A percentile compares a stretch with the other conserved stretches of the same genome.
These are phyloP conservation scores for Xylaria nigripes DNA, from an alignment of 495 filamentous ascomycete genomes.

Conservation along the genomic window DNA sequence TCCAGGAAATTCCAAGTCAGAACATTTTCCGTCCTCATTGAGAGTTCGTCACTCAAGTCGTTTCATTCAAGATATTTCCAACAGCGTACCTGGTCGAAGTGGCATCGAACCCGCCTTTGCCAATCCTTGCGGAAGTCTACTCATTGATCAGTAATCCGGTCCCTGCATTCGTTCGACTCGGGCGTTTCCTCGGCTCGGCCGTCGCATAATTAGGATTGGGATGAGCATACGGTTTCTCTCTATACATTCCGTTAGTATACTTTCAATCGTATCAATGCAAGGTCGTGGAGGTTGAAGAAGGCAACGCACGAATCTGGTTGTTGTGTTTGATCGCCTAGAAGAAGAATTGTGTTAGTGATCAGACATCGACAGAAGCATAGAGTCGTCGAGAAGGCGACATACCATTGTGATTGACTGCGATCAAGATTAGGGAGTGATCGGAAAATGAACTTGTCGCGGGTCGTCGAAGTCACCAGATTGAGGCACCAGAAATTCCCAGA, in stretches of 20 bases:
- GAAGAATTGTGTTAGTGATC: constrained; percentile 27
- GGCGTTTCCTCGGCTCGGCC: constrained; percentile 11
- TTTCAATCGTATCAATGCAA: background rate
- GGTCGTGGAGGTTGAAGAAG: background rate
- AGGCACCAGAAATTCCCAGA: constrained; percentile 26
- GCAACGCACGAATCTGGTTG: constrained; percentile 66
- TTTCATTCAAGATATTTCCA: constrained; percentile 8
- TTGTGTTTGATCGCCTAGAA: constrained; percentile 97
- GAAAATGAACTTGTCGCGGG: constrained; percentile 14
- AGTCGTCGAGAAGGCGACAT: constrained; percentile 21
- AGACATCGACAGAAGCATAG: background rate
- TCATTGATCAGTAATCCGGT: constrained; percentile 9
- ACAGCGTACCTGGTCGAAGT: constrained; percentile 93
- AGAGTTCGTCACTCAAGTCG: background rate
- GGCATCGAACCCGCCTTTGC: constrained; percentile 93
- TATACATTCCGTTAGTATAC: background rate
- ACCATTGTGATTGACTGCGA: constrained; percentile 62
- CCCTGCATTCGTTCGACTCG: constrained; percentile 16
- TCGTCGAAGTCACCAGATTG: constrained; percentile 27
- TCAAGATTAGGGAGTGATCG: constrained; percentile 38
- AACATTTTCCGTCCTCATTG: constrained; percentile 9
- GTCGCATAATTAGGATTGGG: constrained; percentile 13
- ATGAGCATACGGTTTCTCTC: constrained; percentile 72
- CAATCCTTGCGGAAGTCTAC: constrained; percentile 99
- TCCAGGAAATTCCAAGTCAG: constrained; percentile 27